Base-by-base conservation (phyloP, 208 protist species). In the Naegleria fowleri region DNA sequence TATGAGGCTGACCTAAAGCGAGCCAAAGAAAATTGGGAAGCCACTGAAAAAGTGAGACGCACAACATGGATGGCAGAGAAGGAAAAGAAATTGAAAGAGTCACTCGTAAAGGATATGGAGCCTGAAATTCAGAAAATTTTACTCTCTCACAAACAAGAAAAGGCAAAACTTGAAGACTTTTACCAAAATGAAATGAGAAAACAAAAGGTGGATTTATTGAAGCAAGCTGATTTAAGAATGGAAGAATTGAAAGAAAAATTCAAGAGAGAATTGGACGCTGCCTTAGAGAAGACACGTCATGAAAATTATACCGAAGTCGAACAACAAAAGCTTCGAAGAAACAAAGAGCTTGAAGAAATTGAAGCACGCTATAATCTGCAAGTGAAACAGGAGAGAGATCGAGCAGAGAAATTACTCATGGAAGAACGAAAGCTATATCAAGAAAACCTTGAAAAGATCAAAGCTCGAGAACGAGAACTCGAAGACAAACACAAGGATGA, bases 241-340 rank as follows among this genome's bases (percentile, higher is more conserved):
- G 29, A 87, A n/a, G 22, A 87, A 5, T 39, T 87, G 9, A 87
- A n/a, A n/a, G 83, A 87, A 87, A 87, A 87, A 48, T 51, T 87
- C 15, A 51, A 51, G 13, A 41, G 33, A 0, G 83, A 87, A 9
- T 40, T 33, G 3, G 83, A 87, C 6, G 19, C 6, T 11, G 0
- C 36, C 29, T 9, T 87, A 25, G 83, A 87, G 4, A 87, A 39
- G 43, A 39, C 83, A 33, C 40, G 38, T 5, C 11, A 36, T 11
- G 83, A 87, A 29, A 51, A n/a, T 7, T 22, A 15, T 29, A 1
- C 33, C 13, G 83, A 87, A 51, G 36, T 87, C 0, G 40, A 25
- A 33, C 16, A 29, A 2, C 40, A 40, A n/a, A 52, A 41, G 29
- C 39, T 51, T 52, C 0, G 83, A 51, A 4, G 29, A 52, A 9